phyloP scores from a whole-genome alignment of 345 rosid genomes.

The Pistacia vera region DNA sequence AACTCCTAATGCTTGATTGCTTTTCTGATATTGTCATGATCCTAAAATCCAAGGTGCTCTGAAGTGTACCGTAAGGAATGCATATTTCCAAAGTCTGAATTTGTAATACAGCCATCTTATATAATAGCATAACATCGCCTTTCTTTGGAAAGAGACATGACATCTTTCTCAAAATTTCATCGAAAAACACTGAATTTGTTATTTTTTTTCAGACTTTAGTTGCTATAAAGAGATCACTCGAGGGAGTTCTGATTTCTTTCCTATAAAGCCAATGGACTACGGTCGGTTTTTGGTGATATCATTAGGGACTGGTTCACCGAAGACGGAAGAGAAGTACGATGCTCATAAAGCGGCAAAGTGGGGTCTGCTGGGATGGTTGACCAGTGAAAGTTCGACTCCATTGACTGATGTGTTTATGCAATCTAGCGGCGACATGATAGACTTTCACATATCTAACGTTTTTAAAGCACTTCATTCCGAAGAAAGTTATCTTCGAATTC shows the following conservation, averaged over 20 bases:
- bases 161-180: no score
- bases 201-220: constrained; percentile 27
- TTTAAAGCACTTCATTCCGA: constrained; percentile 38
- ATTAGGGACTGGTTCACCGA: constrained; percentile 38
- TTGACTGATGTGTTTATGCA: constrained; percentile 33
- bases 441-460: constrained; percentile 34
- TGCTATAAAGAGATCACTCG: constrained; percentile 29
- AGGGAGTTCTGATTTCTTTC: constrained; percentile 20
- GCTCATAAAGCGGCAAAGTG: not conserved
- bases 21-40: no score
- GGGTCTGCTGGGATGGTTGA: not conserved
- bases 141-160: not conserved
- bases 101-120: no score
- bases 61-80: no score
- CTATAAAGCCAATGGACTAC: constrained; percentile 32
- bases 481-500: constrained; percentile 43
- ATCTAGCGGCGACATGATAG: constrained; percentile 40
- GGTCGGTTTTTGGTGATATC: constrained; percentile 32
- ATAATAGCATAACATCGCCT: no score
- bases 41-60: no score
- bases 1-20: no score
- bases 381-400: constrained; percentile 18
- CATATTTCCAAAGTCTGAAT: no score
- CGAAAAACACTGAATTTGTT: not conserved
- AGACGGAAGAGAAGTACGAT: constrained; percentile 5